Conservation (phyloP, 1,284 basidiomycete species). For the Mycena sp. region DNA sequence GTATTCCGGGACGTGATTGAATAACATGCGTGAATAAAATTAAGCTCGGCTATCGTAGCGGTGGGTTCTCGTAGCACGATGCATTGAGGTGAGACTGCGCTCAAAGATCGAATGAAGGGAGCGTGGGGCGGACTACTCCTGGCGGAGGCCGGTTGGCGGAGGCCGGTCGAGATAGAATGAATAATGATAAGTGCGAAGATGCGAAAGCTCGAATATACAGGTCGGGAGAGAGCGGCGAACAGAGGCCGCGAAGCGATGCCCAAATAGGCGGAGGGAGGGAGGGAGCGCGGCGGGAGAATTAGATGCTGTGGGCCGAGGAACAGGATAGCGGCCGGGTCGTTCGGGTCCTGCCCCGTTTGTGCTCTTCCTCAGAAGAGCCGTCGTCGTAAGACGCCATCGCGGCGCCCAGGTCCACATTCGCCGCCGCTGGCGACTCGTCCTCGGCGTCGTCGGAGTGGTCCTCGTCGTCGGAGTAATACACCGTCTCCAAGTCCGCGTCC, state of each 20-base stretch:
- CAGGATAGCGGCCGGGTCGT: slow-evolving; percentile 23
- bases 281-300: neutral
- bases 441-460: slow-evolving; percentile 11
- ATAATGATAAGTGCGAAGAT: slow-evolving; percentile 31
- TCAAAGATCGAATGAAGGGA: slow-evolving; percentile 26
- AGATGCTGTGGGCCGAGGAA: slow-evolving; percentile 25
- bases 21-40: slow-evolving; percentile 18
- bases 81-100: slow-evolving; percentile 27
- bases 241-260: neutral
- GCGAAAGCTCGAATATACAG: slow-evolving; percentile 9
- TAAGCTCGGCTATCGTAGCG: slow-evolving; percentile 28
- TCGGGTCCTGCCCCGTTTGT: slow-evolving; percentile 23
- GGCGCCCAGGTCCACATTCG: slow-evolving; percentile 17
- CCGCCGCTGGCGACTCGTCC: neutral
- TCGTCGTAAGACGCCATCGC: slow-evolving; percentile 16
- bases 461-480: slow-evolving; percentile 27
- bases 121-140: slow-evolving; percentile 20
- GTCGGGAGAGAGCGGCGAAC: neutral
- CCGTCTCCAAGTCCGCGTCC: slow-evolving; percentile 20
- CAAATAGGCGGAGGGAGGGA: neutral
- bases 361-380: slow-evolving; percentile 19
- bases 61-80: slow-evolving; percentile 23
- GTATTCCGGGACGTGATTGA: slow-evolving; percentile 8
- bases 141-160: too few relatives aligned
- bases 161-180: slow-evolving; percentile 21